Evolutionary conservation across 163 green algal species (phyloP).

Genomic region (Chloromonas sp.): DNA sequence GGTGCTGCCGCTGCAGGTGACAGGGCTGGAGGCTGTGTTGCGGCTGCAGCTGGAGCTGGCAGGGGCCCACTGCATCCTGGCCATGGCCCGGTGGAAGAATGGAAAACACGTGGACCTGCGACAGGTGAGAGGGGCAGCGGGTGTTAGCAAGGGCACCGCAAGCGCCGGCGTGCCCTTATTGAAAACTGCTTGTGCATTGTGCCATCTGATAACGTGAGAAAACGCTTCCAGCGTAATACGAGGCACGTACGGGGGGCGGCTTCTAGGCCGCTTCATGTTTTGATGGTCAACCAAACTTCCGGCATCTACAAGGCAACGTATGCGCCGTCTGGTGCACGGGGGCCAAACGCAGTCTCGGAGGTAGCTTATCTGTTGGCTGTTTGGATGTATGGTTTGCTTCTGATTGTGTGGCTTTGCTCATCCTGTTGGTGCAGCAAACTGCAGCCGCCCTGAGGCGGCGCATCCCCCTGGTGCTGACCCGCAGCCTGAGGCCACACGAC

Average conservation of each 20-base stretch:
- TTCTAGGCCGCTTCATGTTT: background rate
- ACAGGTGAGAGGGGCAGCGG: constrained; percentile 5
- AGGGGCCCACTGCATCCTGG: constrained; percentile 15
- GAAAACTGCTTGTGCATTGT: background rate
- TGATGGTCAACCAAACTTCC: no score
- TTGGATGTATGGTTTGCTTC: no score
- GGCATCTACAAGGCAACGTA: no score
- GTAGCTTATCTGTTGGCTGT: no score
- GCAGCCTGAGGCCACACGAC: background rate
- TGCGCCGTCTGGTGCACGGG: no score
- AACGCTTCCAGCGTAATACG: background rate
- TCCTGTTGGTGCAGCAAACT: constrained; percentile 4
- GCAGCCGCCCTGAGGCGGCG: background rate
- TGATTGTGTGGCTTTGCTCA: no score
- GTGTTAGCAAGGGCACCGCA: background rate
- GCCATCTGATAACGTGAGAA: background rate
- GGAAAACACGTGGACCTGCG: constrained; percentile 10
- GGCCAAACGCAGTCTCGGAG: no score
- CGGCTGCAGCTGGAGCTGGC: constrained; percentile 2
- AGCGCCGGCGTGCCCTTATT: background rate
- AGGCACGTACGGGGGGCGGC: background rate
- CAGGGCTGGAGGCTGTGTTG: constrained; percentile 10
- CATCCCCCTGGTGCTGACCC: constrained; percentile 9
- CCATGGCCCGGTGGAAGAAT: constrained; percentile 6
- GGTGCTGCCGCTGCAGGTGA: background rate